Evolutionary conservation across 208 protist species (phyloP).

Genomic region (Herpetomonas tarakana): DNA sequence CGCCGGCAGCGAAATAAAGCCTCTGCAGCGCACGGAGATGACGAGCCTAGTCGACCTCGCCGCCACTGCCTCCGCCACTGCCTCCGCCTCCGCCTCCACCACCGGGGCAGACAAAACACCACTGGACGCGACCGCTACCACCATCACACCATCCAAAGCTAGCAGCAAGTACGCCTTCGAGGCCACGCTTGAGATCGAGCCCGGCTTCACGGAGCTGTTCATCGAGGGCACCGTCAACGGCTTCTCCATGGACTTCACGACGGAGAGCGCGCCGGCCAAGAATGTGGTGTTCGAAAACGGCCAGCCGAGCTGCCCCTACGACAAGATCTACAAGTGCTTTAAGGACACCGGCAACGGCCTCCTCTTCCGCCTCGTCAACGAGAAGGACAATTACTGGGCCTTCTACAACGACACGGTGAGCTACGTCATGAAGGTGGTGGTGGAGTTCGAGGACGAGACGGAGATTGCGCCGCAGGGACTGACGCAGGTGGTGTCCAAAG

Average conservation of each 20-base stretch:
- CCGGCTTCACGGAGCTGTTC: conserved; percentile 72
- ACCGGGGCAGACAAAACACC: neutral
- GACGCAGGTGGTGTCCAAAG: neutral
- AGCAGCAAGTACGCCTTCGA: conserved; percentile 26
- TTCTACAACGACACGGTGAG: conserved; percentile 67
- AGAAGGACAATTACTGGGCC: conserved; percentile 24
- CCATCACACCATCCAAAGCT: neutral
- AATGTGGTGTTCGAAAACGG: conserved; percentile 57
- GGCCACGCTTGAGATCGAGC: conserved; percentile 67
- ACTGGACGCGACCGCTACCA: neutral
- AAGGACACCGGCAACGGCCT: conserved; percentile 69
- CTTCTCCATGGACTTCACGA: conserved; percentile 52
- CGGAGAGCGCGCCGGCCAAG: conserved; percentile 41
- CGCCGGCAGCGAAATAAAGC: conserved; percentile 31
- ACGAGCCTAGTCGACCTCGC: neutral
- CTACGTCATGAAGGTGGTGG: conserved; percentile 49
- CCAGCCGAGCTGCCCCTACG: conserved; percentile 47
- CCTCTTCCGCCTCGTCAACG: conserved; percentile 62
- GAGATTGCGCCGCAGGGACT: conserved; percentile 27
- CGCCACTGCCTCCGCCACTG: too few relatives aligned
- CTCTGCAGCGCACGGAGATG: conserved; percentile 32
- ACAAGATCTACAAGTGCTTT: conserved; percentile 75
- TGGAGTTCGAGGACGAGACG: conserved; percentile 31
- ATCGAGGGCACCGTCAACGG: conserved; percentile 55
- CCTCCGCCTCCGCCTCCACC: too few relatives aligned